These are phyloP conservation scores for Fusarium decemcellulare DNA, from an alignment of 2,329 filamentous ascomycete species.

Conservation along the genomic window DNA sequence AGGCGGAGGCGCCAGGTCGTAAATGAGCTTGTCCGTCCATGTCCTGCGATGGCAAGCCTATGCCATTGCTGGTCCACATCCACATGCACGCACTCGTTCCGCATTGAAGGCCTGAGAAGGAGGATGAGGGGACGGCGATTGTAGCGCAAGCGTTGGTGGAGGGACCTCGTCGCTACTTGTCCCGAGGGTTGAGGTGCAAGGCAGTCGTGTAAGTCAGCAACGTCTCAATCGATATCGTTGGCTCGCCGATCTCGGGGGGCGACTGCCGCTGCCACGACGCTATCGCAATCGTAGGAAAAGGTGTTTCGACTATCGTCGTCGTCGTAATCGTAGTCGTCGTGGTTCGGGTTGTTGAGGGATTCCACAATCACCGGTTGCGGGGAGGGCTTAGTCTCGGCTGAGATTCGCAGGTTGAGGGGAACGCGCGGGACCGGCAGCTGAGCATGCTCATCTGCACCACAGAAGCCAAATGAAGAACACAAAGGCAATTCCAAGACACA, in stretches of 20 bases:
- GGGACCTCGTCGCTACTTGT: slow-evolving; percentile 18
- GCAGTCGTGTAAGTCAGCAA: background rate
- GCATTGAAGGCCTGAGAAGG: slow-evolving; percentile 48
- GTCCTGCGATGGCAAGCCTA: slow-evolving; percentile 60
- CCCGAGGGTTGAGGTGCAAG: background rate
- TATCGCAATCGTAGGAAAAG: slow-evolving; percentile 2
- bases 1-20: slow-evolving; percentile 49
- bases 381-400: slow-evolving; percentile 43
- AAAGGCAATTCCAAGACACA: background rate
- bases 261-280: background rate
- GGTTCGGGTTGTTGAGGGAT: slow-evolving; percentile 28
- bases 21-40: slow-evolving; percentile 61
- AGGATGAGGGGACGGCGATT: slow-evolving; percentile 19
- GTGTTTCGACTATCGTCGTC: slow-evolving; percentile 14
- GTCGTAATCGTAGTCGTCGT: background rate
- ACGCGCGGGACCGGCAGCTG: slow-evolving; percentile 37
- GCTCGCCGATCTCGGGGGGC: background rate
- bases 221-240: background rate
- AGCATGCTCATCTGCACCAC: slow-evolving; percentile 33
- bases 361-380: slow-evolving; percentile 42
- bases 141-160: slow-evolving; percentile 11
- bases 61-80: slow-evolving; percentile 59
- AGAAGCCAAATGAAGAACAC: slow-evolving; percentile 16
- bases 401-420: slow-evolving; percentile 41
- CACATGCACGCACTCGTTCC: slow-evolving; percentile 52